Conservation (phyloP, 2,329 filamentous ascomycete genomes). For the Claviceps cyperi region DNA sequence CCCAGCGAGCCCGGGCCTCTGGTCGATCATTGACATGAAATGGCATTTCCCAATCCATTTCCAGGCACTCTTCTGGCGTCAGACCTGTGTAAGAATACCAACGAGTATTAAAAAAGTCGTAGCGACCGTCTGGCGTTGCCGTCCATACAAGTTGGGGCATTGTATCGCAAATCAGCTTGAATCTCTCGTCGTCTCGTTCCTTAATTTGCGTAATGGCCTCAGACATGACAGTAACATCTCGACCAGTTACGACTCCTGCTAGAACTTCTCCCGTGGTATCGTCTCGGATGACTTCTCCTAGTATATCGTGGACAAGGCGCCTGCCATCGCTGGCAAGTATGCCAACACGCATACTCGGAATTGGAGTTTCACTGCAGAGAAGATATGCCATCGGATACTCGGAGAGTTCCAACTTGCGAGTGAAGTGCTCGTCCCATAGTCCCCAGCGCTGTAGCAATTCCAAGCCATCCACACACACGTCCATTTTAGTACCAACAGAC, state of each 20-base stretch:
- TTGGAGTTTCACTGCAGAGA: constrained; percentile 44
- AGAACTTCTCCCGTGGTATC: constrained; percentile 56
- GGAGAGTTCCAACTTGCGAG: constrained; percentile 35
- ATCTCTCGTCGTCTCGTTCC: constrained; percentile 56
- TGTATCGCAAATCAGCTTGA: constrained; percentile 61
- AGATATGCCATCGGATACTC: constrained; percentile 56
- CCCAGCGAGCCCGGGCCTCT: constrained; percentile 42
- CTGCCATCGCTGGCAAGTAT: constrained; percentile 40
- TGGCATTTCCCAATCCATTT: constrained; percentile 44
- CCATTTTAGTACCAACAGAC: constrained; percentile 24
- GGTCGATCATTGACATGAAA: constrained; percentile 59
- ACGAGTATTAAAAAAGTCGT: constrained; percentile 63
- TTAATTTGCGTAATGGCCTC: constrained; percentile 56
- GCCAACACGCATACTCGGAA: constrained; percentile 46
- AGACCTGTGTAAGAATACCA: constrained; percentile 72
- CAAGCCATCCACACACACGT: constrained; percentile 29
- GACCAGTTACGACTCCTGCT: constrained; percentile 56
- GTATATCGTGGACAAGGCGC: constrained; percentile 46
- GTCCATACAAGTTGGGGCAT: constrained; percentile 66
- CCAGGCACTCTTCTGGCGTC: constrained; percentile 45
- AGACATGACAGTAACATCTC: constrained; percentile 57
- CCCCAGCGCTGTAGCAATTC: constrained; percentile 47
- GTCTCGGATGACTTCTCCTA: constrained; percentile 54
- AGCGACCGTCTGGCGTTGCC: constrained; percentile 46
- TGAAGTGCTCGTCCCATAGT: constrained; percentile 54